phyloP scores from a whole-genome alignment of 805 yeast genomes.

The Saturnispora bothae region DNA sequence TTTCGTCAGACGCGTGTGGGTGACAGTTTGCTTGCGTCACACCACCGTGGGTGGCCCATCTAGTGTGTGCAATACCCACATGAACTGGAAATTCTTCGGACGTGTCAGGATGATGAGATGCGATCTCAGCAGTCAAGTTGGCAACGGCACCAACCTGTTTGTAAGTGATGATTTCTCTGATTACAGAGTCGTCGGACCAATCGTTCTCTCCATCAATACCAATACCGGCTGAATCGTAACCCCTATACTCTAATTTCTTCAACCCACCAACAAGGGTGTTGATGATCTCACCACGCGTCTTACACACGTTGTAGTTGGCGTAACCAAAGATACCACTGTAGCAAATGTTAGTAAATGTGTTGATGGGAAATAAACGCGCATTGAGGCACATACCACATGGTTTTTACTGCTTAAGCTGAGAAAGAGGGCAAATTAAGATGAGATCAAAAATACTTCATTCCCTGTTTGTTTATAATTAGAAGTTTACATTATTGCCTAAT shows the following conservation, averaged over 20 bases:
- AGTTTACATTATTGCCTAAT: not conserved
- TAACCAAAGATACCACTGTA: slow-evolving; percentile 93
- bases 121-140: slow-evolving; percentile 60
- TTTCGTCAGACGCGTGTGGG: slow-evolving; percentile 84
- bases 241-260: slow-evolving; percentile 86
- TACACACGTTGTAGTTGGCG: slow-evolving; percentile 88
- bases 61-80: slow-evolving; percentile 95
- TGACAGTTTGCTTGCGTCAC: slow-evolving; percentile 84
- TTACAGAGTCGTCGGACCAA: slow-evolving; percentile 23
- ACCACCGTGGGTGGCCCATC: slow-evolving; percentile 99
- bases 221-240: slow-evolving; percentile 95
- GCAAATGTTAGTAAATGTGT: not conserved
- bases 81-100: slow-evolving; percentile 66
- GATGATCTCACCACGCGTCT: slow-evolving; percentile 84
- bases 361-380: not conserved
- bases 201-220: slow-evolving; percentile 83
- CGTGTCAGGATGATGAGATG: slow-evolving; percentile 39
- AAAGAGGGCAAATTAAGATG: not conserved
- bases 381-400: not conserved
- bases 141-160: slow-evolving; percentile 89
- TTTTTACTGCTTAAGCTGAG: not conserved
- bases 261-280: slow-evolving; percentile 82
- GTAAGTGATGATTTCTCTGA: slow-evolving; percentile 59
- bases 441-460: no score
- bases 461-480: no score